Base-by-base conservation (phyloP, 176 grass and related monocot species). In the Leersia perrieri region DNA sequence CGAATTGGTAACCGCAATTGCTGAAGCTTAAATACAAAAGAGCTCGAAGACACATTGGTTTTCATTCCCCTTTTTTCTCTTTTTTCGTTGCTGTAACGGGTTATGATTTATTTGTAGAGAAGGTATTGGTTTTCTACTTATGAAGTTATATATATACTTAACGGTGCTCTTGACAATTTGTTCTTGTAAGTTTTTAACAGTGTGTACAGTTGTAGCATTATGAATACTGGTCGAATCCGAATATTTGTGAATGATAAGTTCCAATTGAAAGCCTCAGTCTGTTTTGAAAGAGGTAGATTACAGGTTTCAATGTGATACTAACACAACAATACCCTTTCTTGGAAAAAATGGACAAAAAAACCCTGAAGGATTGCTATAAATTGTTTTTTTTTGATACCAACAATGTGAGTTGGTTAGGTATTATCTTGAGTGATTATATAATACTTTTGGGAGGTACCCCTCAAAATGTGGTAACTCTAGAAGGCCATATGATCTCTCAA, bases 121-220 rank as follows among this genome's bases (percentile, higher is more conserved):
- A 82, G 79, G 45, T 82, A 51, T 82, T 85, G 82, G 14, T 68
- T 80, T 89, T 79, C 51, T 51, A 31, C 61, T 74, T 82, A 60
- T 74, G 73, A 61, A 32, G 72, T 80, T 88, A 62, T 75, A 58
- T 58, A 38, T 82, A 79, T 73, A 73, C 42, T 60, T 89, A 67
- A 44, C 13, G 14, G 60, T 82, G 70, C 41, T 86, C 26, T 80
- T 57, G 78, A 73, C 78, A 86, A 74, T 82, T 69, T 82, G 74
- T 78, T 73, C 38, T 38, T 86, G 83, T 82, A 78, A 90, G 78
- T 61, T 68, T 63, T 86, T 78, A 78, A 82, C 60, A 82, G 61
- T 82, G 67, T 90, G 88, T 90, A 90, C 88, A 90, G 88, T 72
- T 64, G 68, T 89, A 89, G 72, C 47, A 75, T 86, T 62, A 80